Base-by-base conservation (phyloP, 1,139 yeast genomes). In the Candida tunisiensis region DNA sequence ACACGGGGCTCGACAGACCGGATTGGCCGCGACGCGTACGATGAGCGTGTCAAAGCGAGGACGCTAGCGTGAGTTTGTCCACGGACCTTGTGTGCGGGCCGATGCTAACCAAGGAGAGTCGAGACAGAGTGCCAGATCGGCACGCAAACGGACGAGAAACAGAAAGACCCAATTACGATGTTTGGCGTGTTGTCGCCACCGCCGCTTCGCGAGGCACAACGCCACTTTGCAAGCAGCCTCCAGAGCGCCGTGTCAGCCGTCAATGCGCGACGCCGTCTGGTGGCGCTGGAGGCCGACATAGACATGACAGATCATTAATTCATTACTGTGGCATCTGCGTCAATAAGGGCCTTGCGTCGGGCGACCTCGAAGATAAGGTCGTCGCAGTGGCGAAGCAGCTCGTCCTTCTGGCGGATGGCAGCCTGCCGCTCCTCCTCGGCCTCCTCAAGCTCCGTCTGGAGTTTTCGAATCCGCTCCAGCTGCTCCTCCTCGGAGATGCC, bases 401-500 rank as follows among this genome's bases (percentile, higher is more conserved):
- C 57, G 34, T 79, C 85, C 42, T 83, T 80, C 41, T 72, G 69
- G 37, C 60, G 45, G 15, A 79, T 64, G 23, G 75, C 77, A 21
- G 53, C 52, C 14, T 62, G 53, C 34, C 83, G 64, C 30, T 69
- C 67, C 15, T 53, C 46, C 41, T 85, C 92, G 1, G 74, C 72
- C 5, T 56, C 55, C 15, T 63, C 61, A 31, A 88, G 55, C 38
- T 79, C 80, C 23, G 49, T 47, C 32, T 82, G 75, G 28, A 88
- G 55, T n/a, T 58, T 58, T 27, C 62, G 63, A 12, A 88, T 78
- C 36, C 65, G 61, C 20, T 55, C 55, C 45, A 83, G 47, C 50
- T 88, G 98, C 29, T 69, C 73, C 24, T 63, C 66, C 17, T 80
- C 80, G 2, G 85, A 70, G 1, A 78, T 83, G 9, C 92, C 94